Percentiles rank a stretch among this genome's conserved stretches.
Conservation (phyloP, 176 grass and related monocot species). For the Ampelocalamus luodianensis region DNA sequence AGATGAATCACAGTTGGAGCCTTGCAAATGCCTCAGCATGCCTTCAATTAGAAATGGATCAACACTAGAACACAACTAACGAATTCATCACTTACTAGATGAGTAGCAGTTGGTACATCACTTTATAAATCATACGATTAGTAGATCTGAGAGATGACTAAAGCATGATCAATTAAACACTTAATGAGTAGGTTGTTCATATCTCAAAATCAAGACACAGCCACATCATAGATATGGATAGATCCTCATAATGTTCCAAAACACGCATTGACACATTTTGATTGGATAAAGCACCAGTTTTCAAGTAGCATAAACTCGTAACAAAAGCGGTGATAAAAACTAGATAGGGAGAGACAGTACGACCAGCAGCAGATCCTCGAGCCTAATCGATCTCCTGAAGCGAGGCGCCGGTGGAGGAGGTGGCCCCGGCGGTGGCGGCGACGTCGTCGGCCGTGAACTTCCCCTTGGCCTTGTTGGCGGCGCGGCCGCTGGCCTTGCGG, state of each 20-base stretch:
- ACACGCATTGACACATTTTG: slow-evolving; percentile 16
- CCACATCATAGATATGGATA: not conserved
- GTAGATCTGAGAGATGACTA: not conserved
- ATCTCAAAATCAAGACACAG: slow-evolving; percentile 41
- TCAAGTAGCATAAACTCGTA: slow-evolving; percentile 35
- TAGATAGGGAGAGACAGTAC: slow-evolving; percentile 26
- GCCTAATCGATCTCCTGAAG: slow-evolving; percentile 88
- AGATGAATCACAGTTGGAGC: not conserved
- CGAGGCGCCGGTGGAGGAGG: slow-evolving; percentile 54
- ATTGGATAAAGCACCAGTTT: slow-evolving; percentile 35
- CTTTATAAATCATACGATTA: not conserved
- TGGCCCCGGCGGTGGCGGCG: slow-evolving; percentile 45
- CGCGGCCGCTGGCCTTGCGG: slow-evolving; percentile 83
- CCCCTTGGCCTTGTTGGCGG: slow-evolving; percentile 88
- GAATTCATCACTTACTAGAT: not conserved
- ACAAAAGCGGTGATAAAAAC: slow-evolving; percentile 14
- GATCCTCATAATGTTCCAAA: slow-evolving; percentile 51
- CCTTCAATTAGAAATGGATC: not conserved
- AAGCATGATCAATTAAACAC: not conserved
- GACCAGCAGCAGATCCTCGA: not conserved
- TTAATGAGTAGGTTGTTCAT: slow-evolving; percentile 36
- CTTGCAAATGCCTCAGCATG: not conserved
- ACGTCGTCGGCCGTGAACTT: slow-evolving; percentile 94
- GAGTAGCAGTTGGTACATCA: not conserved
- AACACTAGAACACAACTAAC: not conserved